phyloP scores from a whole-genome alignment of 2,329 filamentous ascomycete genomes.

The Pyrenophora teres region DNA sequence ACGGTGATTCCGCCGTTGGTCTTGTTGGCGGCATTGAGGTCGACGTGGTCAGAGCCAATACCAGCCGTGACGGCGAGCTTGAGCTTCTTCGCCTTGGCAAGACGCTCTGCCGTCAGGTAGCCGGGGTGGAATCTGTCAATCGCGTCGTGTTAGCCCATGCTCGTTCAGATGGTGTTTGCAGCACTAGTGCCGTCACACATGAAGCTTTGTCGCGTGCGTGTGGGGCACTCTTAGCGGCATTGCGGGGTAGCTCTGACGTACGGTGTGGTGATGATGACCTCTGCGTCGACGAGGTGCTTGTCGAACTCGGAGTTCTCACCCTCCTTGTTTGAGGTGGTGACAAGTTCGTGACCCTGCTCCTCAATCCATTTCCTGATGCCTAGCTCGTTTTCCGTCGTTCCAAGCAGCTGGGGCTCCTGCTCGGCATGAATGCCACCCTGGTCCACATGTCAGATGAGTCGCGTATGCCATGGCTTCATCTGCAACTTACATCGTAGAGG shows the following conservation, averaged over 20 bases:
- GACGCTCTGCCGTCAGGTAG: slow-evolving; percentile 94
- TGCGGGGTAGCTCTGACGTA: slow-evolving; percentile 54
- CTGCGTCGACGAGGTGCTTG: slow-evolving; percentile 92
- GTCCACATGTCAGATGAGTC: slow-evolving; percentile 25
- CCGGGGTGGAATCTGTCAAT: slow-evolving; percentile 86
- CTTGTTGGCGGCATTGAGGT: slow-evolving; percentile 95
- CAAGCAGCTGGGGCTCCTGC: slow-evolving; percentile 85
- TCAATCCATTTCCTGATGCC: slow-evolving; percentile 97
- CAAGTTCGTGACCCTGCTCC: slow-evolving; percentile 91
- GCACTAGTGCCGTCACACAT: slow-evolving; percentile 17
- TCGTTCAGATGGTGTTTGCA: slow-evolving; percentile 13
- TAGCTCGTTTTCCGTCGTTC: slow-evolving; percentile 98
- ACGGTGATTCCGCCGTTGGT: slow-evolving; percentile 98
- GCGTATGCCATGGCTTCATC: slow-evolving; percentile 9
- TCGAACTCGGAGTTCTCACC: slow-evolving; percentile 91
- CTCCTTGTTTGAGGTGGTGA: slow-evolving; percentile 98
- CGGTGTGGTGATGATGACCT: slow-evolving; percentile 99
- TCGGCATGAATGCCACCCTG: slow-evolving; percentile 81
- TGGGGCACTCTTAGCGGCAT: slow-evolving; percentile 32
- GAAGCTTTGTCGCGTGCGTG: slow-evolving; percentile 24
- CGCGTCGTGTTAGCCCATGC: slow-evolving; percentile 18
- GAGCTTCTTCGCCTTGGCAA: slow-evolving; percentile 98
- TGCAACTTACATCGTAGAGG: slow-evolving; percentile 78
- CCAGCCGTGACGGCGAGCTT: slow-evolving; percentile 97
- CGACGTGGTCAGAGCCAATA: slow-evolving; percentile 98